Conservation (phyloP, 2,329 filamentous ascomycete genomes). For the Curvularia sp. region DNA sequence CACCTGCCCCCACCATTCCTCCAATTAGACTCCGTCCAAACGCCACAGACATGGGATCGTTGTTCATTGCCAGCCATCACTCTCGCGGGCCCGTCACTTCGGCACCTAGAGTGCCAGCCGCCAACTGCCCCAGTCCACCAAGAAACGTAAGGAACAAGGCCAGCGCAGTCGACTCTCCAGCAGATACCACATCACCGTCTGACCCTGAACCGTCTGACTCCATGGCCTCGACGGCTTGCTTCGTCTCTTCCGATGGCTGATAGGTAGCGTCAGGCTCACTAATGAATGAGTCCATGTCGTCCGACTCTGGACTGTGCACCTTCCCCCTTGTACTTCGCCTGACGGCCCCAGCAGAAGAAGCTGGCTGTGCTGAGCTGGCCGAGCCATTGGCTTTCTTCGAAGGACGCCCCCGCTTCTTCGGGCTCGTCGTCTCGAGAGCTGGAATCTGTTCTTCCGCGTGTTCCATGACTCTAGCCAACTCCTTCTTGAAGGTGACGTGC, state of each 20-base stretch:
- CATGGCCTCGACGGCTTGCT: slow-evolving; percentile 33
- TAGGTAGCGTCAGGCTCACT: slow-evolving; percentile 37
- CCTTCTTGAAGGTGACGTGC: slow-evolving; percentile 34
- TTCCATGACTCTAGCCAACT: slow-evolving; percentile 20
- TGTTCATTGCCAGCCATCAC: slow-evolving; percentile 8
- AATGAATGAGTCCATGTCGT: slow-evolving; percentile 25
- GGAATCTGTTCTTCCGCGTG: slow-evolving; percentile 13
- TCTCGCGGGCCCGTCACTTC: slow-evolving; percentile 40
- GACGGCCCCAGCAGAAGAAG: slow-evolving; percentile 20
- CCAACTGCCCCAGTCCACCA: slow-evolving; percentile 46
- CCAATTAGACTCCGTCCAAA: slow-evolving; percentile 2
- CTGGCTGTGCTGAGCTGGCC: slow-evolving; percentile 7
- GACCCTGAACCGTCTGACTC: slow-evolving; percentile 39
- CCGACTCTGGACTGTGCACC: slow-evolving; percentile 25
- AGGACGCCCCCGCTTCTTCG: slow-evolving; percentile 38
- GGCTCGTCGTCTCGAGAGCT: slow-evolving; percentile 22
- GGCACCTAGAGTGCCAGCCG: slow-evolving; percentile 44
- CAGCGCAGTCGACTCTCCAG: slow-evolving; percentile 47
- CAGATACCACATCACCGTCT: slow-evolving; percentile 38
- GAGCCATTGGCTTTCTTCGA: slow-evolving; percentile 35
- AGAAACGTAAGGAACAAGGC: slow-evolving; percentile 44
- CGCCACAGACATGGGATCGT: slow-evolving; percentile 1
- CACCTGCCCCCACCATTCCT: neutral
- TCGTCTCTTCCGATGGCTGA: slow-evolving; percentile 32
- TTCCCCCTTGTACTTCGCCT: slow-evolving; percentile 31